These are phyloP conservation scores for Thelonectria blattea DNA, from an alignment of 2,329 filamentous ascomycete species.

Conservation along the genomic window DNA sequence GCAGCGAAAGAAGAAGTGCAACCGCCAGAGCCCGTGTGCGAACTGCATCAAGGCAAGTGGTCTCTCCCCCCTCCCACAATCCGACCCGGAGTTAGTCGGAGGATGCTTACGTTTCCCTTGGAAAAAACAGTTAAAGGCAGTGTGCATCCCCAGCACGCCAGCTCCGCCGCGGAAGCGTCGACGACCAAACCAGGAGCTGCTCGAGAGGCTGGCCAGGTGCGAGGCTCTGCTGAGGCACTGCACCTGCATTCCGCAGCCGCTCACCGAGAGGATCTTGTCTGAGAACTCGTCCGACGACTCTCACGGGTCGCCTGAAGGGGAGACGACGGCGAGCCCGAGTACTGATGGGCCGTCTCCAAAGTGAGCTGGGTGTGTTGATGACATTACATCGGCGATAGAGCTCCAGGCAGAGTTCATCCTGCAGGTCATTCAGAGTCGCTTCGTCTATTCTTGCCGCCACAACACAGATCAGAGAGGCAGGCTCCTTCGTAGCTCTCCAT, in stretches of 20 bases:
- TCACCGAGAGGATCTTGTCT: conserved; percentile 21
- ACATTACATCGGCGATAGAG: neutral
- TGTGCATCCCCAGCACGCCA: conserved; percentile 34
- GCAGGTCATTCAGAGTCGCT: neutral
- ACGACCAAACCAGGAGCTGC: conserved; percentile 38
- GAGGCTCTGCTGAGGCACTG: conserved; percentile 37
- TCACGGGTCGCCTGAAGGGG: conserved; percentile 18
- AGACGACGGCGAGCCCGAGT: conserved; percentile 14
- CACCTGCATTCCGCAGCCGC: conserved; percentile 30
- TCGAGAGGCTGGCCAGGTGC: conserved; percentile 36
- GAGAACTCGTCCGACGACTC: conserved; percentile 18
- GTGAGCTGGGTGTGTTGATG: neutral
- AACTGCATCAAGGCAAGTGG: conserved; percentile 37
- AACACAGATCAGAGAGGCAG: neutral
- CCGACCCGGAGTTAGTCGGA: too few relatives aligned
- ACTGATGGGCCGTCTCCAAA: conserved; percentile 2
- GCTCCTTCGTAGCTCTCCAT: neutral
- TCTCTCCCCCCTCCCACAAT: neutral
- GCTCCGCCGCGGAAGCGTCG: conserved; percentile 40
- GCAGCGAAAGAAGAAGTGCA: conserved; percentile 44
- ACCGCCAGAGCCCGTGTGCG: conserved; percentile 40
- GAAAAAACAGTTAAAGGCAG: conserved; percentile 29
- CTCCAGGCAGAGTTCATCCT: neutral
- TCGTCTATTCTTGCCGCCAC: neutral
- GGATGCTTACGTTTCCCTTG: neutral